Base-by-base conservation (phyloP, 2,329 filamentous ascomycete genomes). In the Paradendryphiella salina region DNA sequence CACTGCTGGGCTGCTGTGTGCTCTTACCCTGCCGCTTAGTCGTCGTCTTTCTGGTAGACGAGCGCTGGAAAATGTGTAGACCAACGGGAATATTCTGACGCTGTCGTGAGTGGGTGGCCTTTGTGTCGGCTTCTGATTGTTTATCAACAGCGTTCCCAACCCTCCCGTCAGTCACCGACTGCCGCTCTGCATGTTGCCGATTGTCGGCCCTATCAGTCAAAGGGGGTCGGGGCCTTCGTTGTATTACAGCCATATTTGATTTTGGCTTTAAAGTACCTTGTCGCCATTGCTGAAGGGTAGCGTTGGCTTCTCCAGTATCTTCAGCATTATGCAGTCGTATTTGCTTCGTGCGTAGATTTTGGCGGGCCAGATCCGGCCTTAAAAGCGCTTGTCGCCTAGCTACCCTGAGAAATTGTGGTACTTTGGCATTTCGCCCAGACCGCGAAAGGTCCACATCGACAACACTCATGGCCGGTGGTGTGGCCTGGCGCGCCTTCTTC, bases 281-380 rank as follows among this genome's bases (percentile, higher is more conserved):
- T 56, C 69, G 77, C 83, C 83, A 85, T 48, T 78, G 72, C 37
- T 64, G 69, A 42, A 85, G 70, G 3, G 75, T 73, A 26, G 63
- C 57, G 42, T 77, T 79, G 6, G 80, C 80, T 60, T 85, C 82
- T 39, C 76, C 71, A 0, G 82, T 85, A 53, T 86, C 83, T 7
- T 72, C 59, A 26, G 67, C 71, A 18, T 78, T 83, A 13, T 77
- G 77, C 20, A 85, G 66, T 43, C 76, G 74, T 41, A 85, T 73
- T 31, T 79, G 72, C 58, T 85, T 84, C 41, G 72, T 69, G 17
- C 71, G 74, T 13, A 79, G 81, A 35, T 77, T 80, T 57, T 79
- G 77, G 46, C 81, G 76, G 29, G 78, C 81, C 60, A 71, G 63
- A 59, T 82, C 76, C 18, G 70, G 65, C 38, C 75, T 73, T 33